Conservation (phyloP, 192 early-diverging fungal genomes). For the Dissophora globulifera region DNA sequence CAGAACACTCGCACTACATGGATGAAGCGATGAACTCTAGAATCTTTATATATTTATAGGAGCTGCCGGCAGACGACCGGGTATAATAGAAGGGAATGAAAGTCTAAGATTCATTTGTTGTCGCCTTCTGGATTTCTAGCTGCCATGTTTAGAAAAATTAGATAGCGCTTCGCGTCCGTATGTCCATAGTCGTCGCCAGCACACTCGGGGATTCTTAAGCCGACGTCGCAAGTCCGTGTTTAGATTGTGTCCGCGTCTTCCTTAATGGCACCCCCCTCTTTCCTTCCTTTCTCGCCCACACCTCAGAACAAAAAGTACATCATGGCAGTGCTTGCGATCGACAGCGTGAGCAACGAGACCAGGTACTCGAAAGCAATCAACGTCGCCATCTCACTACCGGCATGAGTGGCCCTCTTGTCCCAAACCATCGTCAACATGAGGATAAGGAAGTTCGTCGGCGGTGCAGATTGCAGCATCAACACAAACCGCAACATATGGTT, state of each 20-base stretch:
- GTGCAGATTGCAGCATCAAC: conserved; percentile 34
- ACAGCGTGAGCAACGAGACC: conserved; percentile 11
- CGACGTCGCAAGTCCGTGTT: neutral
- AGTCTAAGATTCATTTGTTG: too few relatives aligned
- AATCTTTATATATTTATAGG: too few relatives aligned
- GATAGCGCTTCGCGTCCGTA: too few relatives aligned
- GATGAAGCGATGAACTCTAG: too few relatives aligned
- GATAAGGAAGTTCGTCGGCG: conserved; percentile 37
- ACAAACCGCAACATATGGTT: conserved; percentile 48
- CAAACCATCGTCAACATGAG: conserved; percentile 49
- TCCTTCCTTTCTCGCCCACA: neutral
- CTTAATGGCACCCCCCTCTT: too few relatives aligned
- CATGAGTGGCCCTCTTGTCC: conserved; percentile 41
- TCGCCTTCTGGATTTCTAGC: too few relatives aligned
- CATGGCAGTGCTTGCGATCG: conserved; percentile 32
- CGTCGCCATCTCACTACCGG: conserved; percentile 41
- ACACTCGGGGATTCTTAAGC: too few relatives aligned
- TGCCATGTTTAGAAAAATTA: too few relatives aligned
- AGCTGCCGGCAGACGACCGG: too few relatives aligned
- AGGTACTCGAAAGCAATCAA: conserved; percentile 42
- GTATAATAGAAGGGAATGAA: too few relatives aligned
- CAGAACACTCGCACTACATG: too few relatives aligned
- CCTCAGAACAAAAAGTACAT: conserved; percentile 47
- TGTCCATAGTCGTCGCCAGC: too few relatives aligned
- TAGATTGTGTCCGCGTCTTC: neutral